Base-by-base conservation (phyloP, 2,329 filamentous ascomycete species). In the Tolypocladium cylindrosporum region DNA sequence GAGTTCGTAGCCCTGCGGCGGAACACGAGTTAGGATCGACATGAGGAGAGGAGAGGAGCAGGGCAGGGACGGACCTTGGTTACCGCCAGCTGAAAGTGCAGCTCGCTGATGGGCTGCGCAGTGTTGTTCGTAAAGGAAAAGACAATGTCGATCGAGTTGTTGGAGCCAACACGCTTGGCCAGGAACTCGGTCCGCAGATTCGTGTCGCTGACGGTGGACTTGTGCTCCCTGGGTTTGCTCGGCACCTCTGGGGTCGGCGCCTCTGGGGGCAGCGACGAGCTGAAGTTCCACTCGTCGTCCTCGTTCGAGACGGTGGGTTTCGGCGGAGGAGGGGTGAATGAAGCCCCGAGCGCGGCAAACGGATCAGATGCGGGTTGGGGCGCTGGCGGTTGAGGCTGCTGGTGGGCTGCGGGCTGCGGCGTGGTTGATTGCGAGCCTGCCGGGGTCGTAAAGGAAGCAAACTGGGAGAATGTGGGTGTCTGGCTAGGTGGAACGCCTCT, bases 211-310 rank as follows among this genome's bases (percentile, higher is more conserved):
- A 97, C 83, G 4, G 79, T 80, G 24, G 88, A 76, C 54, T 83
- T 83, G 63, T 90, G 83, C 55, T 84, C 80, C 56, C 74, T 79
- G 1, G 86, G 84, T 40, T 84, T 79, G 60, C 73, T 66, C 21
- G 77, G 67, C 56, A 75, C 67, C 60, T 83, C 78, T 2, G 78
- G 72, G 36, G 73, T 66, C 21, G 77, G 67, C 56, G 76, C 67
- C 60, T 83, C 78, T 2, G 78, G 72, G 36, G 93, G 93, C 16
- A 97, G 79, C 0, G 93, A 87, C 0, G 93, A 97, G 3, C 90
- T 85, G 71, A 97, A 97, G 31, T 85, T 89, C 92, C 93, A 97
- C 68, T 97, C 93, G 62, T 97, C 93, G 55, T 97, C 93, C 52
- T 89, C 84, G 55, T 76, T 77, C 9, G 75, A 67, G 10, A 66